phyloP scores from a whole-genome alignment of 225 moss, liverwort and hornwort species.

The Bryum argenteum region DNA sequence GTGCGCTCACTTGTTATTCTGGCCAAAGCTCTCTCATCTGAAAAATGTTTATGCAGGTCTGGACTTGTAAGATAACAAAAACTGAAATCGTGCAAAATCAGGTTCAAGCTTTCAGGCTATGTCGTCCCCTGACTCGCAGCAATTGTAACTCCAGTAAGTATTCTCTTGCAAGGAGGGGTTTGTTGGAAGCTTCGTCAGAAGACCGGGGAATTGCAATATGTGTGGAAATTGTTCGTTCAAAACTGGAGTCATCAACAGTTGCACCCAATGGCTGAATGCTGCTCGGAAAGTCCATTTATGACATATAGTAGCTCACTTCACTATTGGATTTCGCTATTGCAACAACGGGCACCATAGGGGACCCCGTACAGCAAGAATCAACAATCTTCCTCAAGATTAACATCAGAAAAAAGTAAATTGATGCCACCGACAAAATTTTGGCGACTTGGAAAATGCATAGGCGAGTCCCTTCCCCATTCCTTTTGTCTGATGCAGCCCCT shows the following conservation, averaged over 20 bases:
- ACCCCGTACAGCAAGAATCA: slow-evolving; percentile 69
- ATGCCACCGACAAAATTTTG: neutral
- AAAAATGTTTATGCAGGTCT: neutral
- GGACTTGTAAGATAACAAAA: no score
- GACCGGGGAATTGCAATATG: neutral
- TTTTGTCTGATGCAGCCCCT: no score
- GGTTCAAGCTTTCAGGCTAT: no score
- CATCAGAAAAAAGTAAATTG: slow-evolving; percentile 56
- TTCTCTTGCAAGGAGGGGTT: neutral
- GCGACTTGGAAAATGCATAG: no score
- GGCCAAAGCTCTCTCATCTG: neutral
- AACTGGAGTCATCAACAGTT: neutral
- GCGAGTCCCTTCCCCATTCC: neutral
- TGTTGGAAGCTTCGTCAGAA: neutral
- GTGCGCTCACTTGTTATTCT: neutral
- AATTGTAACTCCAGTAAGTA: neutral
- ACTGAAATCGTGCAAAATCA: no score
- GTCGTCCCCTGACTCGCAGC: no score
- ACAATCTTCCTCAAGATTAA: slow-evolving; percentile 61
- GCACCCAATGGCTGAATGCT: neutral
- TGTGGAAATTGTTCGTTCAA: neutral
- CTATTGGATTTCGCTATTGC: neutral
- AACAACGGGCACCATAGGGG: no score
- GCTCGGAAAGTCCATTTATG: neutral
- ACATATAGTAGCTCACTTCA: neutral